These are phyloP conservation scores for Spizellomyces punctatus DNA, from an alignment of 192 early-diverging fungal species.

Conservation along the genomic window DNA sequence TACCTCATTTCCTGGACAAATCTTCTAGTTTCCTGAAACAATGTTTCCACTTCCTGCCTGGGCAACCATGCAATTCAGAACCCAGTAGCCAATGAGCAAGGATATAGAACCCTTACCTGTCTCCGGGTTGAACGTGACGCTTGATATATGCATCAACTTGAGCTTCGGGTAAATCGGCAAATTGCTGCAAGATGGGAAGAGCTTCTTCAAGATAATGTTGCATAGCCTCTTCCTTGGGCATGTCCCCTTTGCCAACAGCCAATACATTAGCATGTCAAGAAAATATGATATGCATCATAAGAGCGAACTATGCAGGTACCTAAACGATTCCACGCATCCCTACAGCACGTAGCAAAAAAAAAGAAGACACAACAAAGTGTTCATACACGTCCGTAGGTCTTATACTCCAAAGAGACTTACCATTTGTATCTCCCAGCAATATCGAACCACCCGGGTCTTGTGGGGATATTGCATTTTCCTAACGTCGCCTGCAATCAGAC, in stretches of 20 bases:
- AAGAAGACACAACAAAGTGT: no score
- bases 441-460: slow-evolving; percentile 13
- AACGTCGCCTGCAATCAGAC: slow-evolving; percentile 21
- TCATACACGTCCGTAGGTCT: background rate
- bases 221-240: slow-evolving; percentile 6
- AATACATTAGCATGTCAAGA: no score
- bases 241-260: background rate
- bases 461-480: background rate
- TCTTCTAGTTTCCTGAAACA: background rate
- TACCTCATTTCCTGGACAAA: slow-evolving; percentile 2
- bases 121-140: background rate
- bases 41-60: background rate
- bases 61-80: background rate
- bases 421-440: slow-evolving; percentile 12
- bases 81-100: no score
- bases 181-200: background rate
- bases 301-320: background rate
- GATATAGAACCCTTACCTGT: slow-evolving; percentile 2
- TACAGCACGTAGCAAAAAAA: background rate
- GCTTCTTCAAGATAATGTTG: slow-evolving; percentile 1
- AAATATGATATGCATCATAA: no score
- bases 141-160: background rate
- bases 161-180: background rate
- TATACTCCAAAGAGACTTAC: background rate
- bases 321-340: slow-evolving; percentile 3